Base-by-base conservation (phyloP, 805 yeast genomes). In the Suhomyces tanzawaensis region DNA sequence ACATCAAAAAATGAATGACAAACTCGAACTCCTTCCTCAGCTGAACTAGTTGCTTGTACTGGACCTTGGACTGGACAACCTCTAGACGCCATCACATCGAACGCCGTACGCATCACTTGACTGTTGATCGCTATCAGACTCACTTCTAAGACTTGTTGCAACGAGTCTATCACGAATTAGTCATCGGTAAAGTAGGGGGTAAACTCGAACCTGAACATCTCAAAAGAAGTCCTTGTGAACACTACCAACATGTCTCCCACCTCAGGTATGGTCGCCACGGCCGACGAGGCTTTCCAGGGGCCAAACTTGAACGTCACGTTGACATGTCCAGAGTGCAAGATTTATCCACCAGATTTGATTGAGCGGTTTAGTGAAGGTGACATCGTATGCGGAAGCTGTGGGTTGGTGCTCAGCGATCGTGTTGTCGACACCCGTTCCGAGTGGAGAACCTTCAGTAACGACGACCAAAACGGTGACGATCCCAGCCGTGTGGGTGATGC, bases 401-500 rank as follows among this genome's bases (percentile, higher is more conserved):
- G 99, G 3, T 71, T 93, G 41, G 98, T 91, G 1, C 74, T 93
- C 17, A 86, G 95, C 50, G 95, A 89, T 58, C 75, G 90, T 47
- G 82, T 91, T 36, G 96, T 91, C 21, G 99, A 91, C 55, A 90
- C 95, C 4, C 74, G 98, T 49, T 87, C 96, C 1, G 99, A 91
- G 71, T 91, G 99, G 99, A 85, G 99, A 71, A 93, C 99, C 2
- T 91, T 91, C 61, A 83, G 95, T 42, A 93, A 93, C 58, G 99
- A 91, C 60, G 99, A 91, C 62, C 98, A 91, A 61, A 93, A 91
- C 51, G 95, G 95, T 52, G 97, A 89, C 62, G 99, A 91, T 60
- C 99, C 99, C 4, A 82, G 93, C 48, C 98, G 99, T 85, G 99
- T 91, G 46, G 99, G 99, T 62, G 97, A 90, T 58, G 97, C 97